Evolutionary conservation across 768 basidiomycete species (phyloP).

Genomic region (Megacollybia marginata): DNA sequence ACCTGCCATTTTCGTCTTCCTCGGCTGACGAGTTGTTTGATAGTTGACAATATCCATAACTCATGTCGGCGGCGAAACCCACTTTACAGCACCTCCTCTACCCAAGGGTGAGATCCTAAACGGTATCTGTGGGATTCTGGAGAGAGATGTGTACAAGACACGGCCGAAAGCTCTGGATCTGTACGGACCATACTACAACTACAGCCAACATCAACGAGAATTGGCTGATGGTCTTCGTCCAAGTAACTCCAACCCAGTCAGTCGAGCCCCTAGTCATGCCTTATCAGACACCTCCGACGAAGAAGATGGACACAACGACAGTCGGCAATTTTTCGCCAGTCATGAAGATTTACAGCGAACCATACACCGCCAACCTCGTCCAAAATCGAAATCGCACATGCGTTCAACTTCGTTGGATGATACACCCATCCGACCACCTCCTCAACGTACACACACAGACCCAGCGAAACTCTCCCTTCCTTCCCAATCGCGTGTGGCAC

Average conservation of each 20-base stretch:
- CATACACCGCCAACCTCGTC: neutral
- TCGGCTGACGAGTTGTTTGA: neutral
- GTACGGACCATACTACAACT: constrained; percentile 19
- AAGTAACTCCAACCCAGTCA: neutral
- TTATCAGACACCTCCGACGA: neutral
- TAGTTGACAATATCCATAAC: constrained; percentile 56
- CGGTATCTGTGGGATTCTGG: constrained; percentile 56
- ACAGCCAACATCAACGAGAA: neutral
- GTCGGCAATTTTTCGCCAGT: neutral
- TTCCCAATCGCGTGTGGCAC: constrained; percentile 1
- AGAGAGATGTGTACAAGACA: constrained; percentile 45
- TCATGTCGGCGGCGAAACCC: constrained; percentile 44
- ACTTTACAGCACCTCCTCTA: constrained; percentile 59
- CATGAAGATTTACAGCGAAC: neutral
- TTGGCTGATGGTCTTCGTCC: neutral
- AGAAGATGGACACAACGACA: neutral
- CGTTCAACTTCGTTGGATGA: neutral
- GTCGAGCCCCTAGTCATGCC: neutral
- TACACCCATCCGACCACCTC: constrained; percentile 13
- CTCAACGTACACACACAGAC: constrained; percentile 6
- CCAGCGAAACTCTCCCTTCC: too few species aligned
- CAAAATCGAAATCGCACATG: too few species aligned
- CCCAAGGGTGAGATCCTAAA: constrained; percentile 68
- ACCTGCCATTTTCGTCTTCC: neutral
- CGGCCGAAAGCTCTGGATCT: constrained; percentile 46